A percentile compares a stretch with the other conserved stretches of the same genome.
Evolutionary conservation across 495 filamentous ascomycete genomes (phyloP).

Genomic region (Margaritispora aquatica): DNA sequence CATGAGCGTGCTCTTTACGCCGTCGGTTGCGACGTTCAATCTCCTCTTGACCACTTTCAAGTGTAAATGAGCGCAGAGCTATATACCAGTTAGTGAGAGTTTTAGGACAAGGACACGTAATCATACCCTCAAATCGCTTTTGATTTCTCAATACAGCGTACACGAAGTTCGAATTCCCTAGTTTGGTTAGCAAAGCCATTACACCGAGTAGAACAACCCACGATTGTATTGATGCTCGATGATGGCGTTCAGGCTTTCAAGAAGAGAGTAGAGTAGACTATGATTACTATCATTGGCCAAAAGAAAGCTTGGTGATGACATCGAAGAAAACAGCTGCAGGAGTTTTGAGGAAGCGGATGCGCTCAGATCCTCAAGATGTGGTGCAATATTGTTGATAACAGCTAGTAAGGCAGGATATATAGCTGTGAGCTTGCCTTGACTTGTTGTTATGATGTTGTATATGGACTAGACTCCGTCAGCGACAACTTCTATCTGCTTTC

Average conservation of each 20-base stretch:
- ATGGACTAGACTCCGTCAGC: slow-evolving; percentile 64
- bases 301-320: slow-evolving; percentile 94
- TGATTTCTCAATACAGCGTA: slow-evolving; percentile 73
- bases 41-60: slow-evolving; percentile 93
- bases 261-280: slow-evolving; percentile 66
- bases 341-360: slow-evolving; percentile 72
- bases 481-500: neutral
- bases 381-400: slow-evolving; percentile 86
- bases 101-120: neutral
- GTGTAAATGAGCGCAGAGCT: slow-evolving; percentile 81
- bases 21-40: slow-evolving; percentile 73
- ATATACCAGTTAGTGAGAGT: neutral
- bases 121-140: slow-evolving; percentile 64
- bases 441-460: slow-evolving; percentile 84
- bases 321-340: slow-evolving; percentile 83
- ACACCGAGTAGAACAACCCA: slow-evolving; percentile 32
- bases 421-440: slow-evolving; percentile 84
- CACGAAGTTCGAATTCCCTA: slow-evolving; percentile 79
- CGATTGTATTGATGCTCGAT: slow-evolving; percentile 87
- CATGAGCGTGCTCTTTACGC: slow-evolving; percentile 57
- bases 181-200: neutral
- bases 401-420: slow-evolving; percentile 91
- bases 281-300: slow-evolving; percentile 94
- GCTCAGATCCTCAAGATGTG: slow-evolving; percentile 73
- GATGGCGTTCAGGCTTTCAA: slow-evolving; percentile 88